phyloP scores from a whole-genome alignment of 352 stramenopile genomes.

The Phytopythium cucurbitacearum region DNA sequence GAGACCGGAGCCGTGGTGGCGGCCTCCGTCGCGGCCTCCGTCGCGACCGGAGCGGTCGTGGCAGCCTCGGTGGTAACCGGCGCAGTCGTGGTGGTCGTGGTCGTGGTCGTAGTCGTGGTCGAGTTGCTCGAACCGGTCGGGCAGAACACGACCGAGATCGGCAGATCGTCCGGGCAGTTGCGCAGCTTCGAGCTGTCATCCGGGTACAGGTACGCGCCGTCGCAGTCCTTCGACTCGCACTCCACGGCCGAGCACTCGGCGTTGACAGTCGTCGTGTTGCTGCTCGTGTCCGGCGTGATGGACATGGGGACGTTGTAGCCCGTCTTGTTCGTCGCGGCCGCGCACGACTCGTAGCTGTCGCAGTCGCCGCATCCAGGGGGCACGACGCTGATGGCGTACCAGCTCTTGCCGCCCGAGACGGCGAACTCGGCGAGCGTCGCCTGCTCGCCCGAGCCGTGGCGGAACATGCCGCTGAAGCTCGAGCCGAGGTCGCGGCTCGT shows the following conservation, averaged over 20 bases:
- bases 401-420: constrained; percentile 33
- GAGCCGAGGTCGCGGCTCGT: constrained; percentile 24
- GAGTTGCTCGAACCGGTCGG: constrained; percentile 17
- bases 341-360: constrained; percentile 45
- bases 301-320: constrained; percentile 65
- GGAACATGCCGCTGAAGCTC: constrained; percentile 63
- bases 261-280: constrained; percentile 12
- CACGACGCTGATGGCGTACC: constrained; percentile 60
- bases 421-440: constrained; percentile 55
- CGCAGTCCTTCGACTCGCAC: constrained; percentile 29
- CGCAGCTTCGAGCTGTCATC: constrained; percentile 44
- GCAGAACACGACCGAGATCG: constrained; percentile 44
- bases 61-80: constrained; percentile 4
- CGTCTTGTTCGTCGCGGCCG: constrained; percentile 35
- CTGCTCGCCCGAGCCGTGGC: constrained; percentile 31
- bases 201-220: constrained; percentile 49
- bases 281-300: constrained; percentile 30
- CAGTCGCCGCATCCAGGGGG: constrained; percentile 47
- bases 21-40: constrained; percentile 4
- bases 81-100: constrained; percentile 7
- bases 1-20: constrained; percentile 6
- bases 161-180: constrained; percentile 32
- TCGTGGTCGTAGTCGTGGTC: constrained; percentile 10
- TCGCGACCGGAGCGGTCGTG: constrained; percentile 4
- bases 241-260: constrained; percentile 25